A percentile compares a stretch with the other conserved stretches of the same genome.
These are phyloP conservation scores for Chaetoceros muelleri DNA, from an alignment of 108 stramenopile species.

Conservation along the genomic window DNA sequence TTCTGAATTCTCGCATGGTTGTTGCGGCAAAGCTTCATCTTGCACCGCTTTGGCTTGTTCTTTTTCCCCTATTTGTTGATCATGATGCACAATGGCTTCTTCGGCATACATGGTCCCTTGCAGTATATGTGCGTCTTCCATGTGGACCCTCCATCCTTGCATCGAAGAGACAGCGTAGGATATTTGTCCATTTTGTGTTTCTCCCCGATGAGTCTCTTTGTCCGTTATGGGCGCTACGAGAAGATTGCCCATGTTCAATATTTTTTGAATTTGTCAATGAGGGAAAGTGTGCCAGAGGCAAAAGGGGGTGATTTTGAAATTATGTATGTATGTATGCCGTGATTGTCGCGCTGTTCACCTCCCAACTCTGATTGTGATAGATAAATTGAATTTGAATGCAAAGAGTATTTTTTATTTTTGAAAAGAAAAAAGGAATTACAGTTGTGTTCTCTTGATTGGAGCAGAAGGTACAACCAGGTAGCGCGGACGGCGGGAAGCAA, in stretches of 20 bases:
- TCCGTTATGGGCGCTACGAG: slow-evolving; percentile 47
- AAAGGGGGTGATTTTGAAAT: background rate
- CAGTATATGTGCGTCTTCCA: slow-evolving; percentile 78
- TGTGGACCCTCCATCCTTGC: slow-evolving; percentile 86
- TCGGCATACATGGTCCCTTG: slow-evolving; percentile 31
- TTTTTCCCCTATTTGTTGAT: background rate
- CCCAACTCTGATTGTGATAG: too few species aligned
- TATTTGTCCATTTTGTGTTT: slow-evolving; percentile 18
- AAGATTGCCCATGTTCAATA: slow-evolving; percentile 46
- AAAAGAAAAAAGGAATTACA: too few species aligned
- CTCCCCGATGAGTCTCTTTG: slow-evolving; percentile 51
- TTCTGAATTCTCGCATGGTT: too few species aligned
- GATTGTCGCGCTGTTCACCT: too few species aligned
- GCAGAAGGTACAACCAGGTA: background rate
- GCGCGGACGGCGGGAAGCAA: background rate
- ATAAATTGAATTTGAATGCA: background rate
- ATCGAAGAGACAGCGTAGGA: slow-evolving; percentile 63
- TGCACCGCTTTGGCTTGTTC: too few species aligned
- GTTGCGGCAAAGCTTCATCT: too few species aligned
- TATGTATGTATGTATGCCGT: too few species aligned
- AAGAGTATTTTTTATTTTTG: too few species aligned
- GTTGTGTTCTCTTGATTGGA: too few species aligned
- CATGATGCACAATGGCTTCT: background rate
- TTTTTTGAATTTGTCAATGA: background rate
- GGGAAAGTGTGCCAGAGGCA: background rate